Percentiles rank a stretch among this genome's conserved stretches.
phyloP scores from a whole-genome alignment of 768 basidiomycete genomes.

The Trichaptum fuscoviolaceum region DNA sequence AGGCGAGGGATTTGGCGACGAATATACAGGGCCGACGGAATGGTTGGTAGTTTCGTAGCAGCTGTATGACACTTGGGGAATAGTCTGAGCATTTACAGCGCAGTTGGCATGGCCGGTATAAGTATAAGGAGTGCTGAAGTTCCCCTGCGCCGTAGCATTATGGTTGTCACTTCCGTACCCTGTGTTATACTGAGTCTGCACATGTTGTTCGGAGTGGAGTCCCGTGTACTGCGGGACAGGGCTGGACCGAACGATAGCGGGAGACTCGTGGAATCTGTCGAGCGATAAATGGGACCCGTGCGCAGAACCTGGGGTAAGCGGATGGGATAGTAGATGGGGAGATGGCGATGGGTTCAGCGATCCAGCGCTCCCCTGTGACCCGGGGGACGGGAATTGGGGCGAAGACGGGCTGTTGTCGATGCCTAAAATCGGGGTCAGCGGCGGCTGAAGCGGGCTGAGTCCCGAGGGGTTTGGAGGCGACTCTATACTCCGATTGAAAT shows the following conservation, averaged over 20 bases:
- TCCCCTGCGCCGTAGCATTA: background rate
- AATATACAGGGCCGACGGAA: background rate
- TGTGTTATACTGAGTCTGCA: background rate
- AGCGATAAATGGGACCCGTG: background rate
- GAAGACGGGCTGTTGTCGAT: background rate
- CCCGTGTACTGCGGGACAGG: background rate
- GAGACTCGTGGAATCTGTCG: background rate
- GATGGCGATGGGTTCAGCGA: background rate
- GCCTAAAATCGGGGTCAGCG: background rate
- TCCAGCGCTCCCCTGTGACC: background rate
- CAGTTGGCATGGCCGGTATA: background rate
- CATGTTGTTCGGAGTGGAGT: background rate
- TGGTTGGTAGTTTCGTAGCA: background rate
- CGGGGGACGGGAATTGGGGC: background rate
- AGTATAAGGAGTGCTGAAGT: background rate
- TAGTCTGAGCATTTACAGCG: background rate
- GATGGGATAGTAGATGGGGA: background rate
- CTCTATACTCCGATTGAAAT: background rate
- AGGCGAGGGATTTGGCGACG: background rate
- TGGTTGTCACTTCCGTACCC: background rate
- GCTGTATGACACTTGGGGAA: background rate
- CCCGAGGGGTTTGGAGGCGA: background rate
- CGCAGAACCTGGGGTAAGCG: background rate
- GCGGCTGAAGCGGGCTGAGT: background rate
- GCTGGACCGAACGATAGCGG: background rate